Evolutionary conservation across 2,329 filamentous ascomycete species (phyloP).

Genomic region (Neopestalotiopsis sp.): DNA sequence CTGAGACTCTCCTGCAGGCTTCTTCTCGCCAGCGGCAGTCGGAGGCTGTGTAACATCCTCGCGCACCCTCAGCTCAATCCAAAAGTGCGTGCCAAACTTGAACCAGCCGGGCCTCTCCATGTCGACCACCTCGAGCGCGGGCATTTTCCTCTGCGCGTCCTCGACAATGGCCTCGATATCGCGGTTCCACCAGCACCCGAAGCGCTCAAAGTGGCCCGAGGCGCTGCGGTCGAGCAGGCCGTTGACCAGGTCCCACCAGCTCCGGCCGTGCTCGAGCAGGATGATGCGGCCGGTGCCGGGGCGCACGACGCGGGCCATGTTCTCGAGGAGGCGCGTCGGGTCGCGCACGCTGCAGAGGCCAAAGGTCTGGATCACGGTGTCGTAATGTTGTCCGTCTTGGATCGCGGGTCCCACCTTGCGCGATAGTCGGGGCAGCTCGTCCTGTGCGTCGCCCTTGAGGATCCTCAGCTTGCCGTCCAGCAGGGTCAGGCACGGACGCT

Average conservation of each 20-base stretch:
- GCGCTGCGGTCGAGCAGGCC: conserved; percentile 61
- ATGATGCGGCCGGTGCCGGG: conserved; percentile 65
- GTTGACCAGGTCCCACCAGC: conserved; percentile 60
- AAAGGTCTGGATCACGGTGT: conserved; percentile 69
- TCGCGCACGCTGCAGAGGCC: conserved; percentile 67
- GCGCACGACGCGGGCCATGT: conserved; percentile 57
- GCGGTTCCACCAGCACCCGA: conserved; percentile 73
- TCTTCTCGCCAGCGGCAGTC: neutral
- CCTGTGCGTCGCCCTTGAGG: conserved; percentile 54
- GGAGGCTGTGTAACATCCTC: neutral
- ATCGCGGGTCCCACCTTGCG: conserved; percentile 37
- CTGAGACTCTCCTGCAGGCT: neutral
- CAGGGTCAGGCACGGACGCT: conserved; percentile 35
- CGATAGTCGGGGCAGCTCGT: conserved; percentile 41
- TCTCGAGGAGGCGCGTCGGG: conserved; percentile 57
- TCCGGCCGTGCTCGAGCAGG: conserved; percentile 67
- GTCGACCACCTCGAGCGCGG: conserved; percentile 62
- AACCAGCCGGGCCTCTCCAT: conserved; percentile 56
- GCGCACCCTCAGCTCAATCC: conserved; percentile 60
- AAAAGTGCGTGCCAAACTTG: conserved; percentile 63
- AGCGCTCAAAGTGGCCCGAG: conserved; percentile 60
- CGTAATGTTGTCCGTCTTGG: conserved; percentile 51
- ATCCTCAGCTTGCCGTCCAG: conserved; percentile 51
- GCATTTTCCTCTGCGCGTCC: conserved; percentile 51
- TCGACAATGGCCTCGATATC: conserved; percentile 63